phyloP scores from a whole-genome alignment of 2,329 filamentous ascomycete species.

The Penicillium sp. region DNA sequence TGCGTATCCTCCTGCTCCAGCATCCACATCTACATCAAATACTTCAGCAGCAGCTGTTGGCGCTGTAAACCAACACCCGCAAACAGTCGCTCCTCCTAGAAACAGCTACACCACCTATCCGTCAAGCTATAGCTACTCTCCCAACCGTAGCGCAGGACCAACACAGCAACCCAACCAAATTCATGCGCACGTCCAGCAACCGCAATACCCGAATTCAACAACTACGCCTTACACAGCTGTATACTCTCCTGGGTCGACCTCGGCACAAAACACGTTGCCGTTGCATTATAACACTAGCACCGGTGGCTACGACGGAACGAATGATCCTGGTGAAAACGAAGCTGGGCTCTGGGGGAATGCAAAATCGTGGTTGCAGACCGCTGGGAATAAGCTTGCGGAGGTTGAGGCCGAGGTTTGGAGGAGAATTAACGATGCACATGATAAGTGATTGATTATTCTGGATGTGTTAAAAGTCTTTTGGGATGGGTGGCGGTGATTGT shows the following conservation, averaged over 20 bases:
- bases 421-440: conserved; percentile 48
- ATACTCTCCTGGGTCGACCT: conserved; percentile 27
- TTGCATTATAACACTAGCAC: conserved; percentile 22
- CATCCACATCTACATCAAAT: conserved; percentile 6
- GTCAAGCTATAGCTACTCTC: conserved; percentile 21
- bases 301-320: conserved; percentile 14
- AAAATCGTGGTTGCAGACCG: conserved; percentile 48
- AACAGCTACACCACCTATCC: conserved; percentile 3
- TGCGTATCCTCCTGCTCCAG: conserved; percentile 23
- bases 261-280: conserved; percentile 17
- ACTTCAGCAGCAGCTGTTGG: conserved; percentile 19
- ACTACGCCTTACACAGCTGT: conserved; percentile 32
- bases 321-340: conserved; percentile 26
- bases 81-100: not conserved
- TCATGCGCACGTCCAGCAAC: not conserved
- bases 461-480: not conserved
- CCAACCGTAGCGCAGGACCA: conserved; percentile 26
- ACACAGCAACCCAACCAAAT: not conserved
- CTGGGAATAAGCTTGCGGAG: conserved; percentile 48
- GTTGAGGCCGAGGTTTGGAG: conserved; percentile 55
- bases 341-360: conserved; percentile 41
- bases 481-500: not conserved
- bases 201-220: conserved; percentile 11
- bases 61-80: conserved; percentile 4
- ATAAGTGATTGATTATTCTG: conserved; percentile 22